A percentile compares a stretch with the other conserved stretches of the same genome.
These are phyloP conservation scores for Wickerhamomyces sydowiorum DNA, from an alignment of 805 yeast genomes.

Conservation along the genomic window DNA sequence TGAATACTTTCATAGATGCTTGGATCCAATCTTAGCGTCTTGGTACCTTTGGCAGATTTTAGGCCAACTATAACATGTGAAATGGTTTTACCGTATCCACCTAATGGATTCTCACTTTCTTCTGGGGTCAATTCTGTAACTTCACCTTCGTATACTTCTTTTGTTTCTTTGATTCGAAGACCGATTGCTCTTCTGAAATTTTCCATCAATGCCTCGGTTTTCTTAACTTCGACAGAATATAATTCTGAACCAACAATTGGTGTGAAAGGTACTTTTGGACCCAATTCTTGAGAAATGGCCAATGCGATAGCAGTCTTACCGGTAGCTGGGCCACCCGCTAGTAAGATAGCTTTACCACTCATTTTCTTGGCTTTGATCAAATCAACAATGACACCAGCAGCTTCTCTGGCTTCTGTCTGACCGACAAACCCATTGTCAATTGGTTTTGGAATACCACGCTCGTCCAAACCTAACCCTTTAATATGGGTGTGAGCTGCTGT, in stretches of 20 bases:
- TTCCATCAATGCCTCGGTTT: constrained; percentile 95
- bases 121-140: constrained; percentile 94
- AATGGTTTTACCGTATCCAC: constrained; percentile 97
- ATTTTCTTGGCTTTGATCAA: constrained; percentile 86
- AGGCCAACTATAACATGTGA: constrained; percentile 91
- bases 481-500: constrained; percentile 98
- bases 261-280: constrained; percentile 96
- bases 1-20: constrained; percentile 90
- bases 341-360: constrained; percentile 91
- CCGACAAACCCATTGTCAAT: constrained; percentile 86
- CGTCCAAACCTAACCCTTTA: constrained; percentile 91
- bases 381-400: constrained; percentile 93
- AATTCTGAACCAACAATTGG: constrained; percentile 95
- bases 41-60: constrained; percentile 88
- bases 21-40: constrained; percentile 84
- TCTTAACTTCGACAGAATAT: constrained; percentile 93
- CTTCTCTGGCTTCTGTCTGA: constrained; percentile 71
- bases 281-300: constrained; percentile 93
- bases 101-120: constrained; percentile 93
- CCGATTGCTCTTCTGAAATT: constrained; percentile 96
- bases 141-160: constrained; percentile 97
- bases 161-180: constrained; percentile 90
- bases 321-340: constrained; percentile 98
- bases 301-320: constrained; percentile 97
- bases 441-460: constrained; percentile 74